Evolutionary conservation across 768 basidiomycete species (phyloP), one percentile per base, ranked within the genome.

Genomic region (Hypsizygus marmoreus): DNA sequence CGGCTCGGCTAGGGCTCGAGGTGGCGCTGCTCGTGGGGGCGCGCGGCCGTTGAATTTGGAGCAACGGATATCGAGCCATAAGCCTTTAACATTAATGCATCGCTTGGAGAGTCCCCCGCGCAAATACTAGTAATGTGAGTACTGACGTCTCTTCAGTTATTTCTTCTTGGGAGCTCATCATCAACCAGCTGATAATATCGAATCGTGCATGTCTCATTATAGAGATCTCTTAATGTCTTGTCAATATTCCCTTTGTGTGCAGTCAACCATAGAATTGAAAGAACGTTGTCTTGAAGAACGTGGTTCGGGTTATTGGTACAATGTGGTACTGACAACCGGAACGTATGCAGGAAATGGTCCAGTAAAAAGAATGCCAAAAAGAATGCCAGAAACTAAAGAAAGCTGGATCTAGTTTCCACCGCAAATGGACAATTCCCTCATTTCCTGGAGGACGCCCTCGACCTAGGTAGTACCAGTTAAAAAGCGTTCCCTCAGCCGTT

Each of bases 381-480:
- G 38, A 23, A 38, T 31, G n/a, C 31, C 26, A 16, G 13, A 10
- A 25, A 37, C n/a, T 11, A 47, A 13, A 42, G 6, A 9, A 11
- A 31, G 46, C 19, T 56, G n/a, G n/a, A n/a, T n/a, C n/a, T 38
- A 64, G 40, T 57, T 76, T 34, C 76, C 88, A 11, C 94, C 94
- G 61, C 91, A 97, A 58, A 99, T 99, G 5, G 90, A 90, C 40
- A 98, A 69, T 59, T 95, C 94, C 62, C 84, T 83, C 94, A 99
- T 98, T 70, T 98, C 93, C 59, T 93, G 90, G 36, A 99, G 71
- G n/a, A 94, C 91, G 12, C 84, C 86, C 67, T 98, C 97, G n/a
- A 98, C 93, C 86, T 90, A 45, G 12, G 40, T 14, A 41, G 36
- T 22, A 29, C 41, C 19, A 40, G 54, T 38, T 31, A 10, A 35